Evolutionary conservation across 176 grass and related monocot genomes (phyloP).

Genomic region (Alopecurus myosuroides): DNA sequence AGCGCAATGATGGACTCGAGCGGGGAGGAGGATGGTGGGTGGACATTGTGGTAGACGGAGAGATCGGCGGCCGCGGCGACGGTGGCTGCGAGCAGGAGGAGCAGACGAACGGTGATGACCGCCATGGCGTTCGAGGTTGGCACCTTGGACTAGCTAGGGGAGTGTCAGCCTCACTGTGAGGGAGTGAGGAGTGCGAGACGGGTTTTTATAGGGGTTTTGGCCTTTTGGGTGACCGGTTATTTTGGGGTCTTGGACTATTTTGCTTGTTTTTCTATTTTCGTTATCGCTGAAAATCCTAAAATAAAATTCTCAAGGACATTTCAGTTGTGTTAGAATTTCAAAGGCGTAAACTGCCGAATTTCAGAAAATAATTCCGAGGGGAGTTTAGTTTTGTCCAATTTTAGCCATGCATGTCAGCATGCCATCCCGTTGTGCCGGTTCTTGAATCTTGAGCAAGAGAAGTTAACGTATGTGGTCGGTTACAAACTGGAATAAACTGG

Average conservation of each 20-base stretch:
- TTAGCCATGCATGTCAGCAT: too few relatives aligned
- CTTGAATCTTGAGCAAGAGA: too few relatives aligned
- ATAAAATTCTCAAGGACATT: too few relatives aligned
- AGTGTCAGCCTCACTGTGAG: neutral
- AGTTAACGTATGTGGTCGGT: too few relatives aligned
- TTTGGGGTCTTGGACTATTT: neutral
- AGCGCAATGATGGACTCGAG: conserved; percentile 67
- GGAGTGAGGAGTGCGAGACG: neutral
- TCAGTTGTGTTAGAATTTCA: too few relatives aligned
- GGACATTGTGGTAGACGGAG: conserved; percentile 64
- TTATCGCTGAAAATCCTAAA: too few relatives aligned
- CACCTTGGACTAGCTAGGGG: neutral
- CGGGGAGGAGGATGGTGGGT: conserved; percentile 46
- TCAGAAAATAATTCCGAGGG: too few relatives aligned
- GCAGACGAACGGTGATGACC: neutral
- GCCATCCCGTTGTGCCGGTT: too few relatives aligned
- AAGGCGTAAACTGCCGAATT: too few relatives aligned
- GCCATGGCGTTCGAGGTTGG: conserved; percentile 17
- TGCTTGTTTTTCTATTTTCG: too few relatives aligned
- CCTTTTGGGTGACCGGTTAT: neutral
- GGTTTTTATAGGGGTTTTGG: conserved; percentile 44
- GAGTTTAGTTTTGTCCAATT: too few relatives aligned
- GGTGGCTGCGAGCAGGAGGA: conserved; percentile 33
- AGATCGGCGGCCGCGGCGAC: conserved; percentile 33
- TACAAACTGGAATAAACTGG: too few relatives aligned